Evolutionary conservation across 163 green algal species (phyloP), one percentile per base, ranked within the genome.

Genomic region (Chlamydomonas reinhardtii): DNA sequence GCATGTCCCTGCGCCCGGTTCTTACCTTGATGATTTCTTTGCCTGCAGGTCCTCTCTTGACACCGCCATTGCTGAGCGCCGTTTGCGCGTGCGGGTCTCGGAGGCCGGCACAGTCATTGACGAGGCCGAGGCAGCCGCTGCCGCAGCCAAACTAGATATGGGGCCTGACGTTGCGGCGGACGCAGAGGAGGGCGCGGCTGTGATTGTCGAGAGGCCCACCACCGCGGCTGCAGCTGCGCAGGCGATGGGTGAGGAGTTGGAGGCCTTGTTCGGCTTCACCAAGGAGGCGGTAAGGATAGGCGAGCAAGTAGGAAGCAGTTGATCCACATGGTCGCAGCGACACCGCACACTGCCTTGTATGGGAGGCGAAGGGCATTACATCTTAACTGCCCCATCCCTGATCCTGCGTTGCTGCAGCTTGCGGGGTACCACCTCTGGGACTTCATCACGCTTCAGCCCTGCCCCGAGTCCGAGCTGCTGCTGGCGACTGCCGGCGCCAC

Each of bases 31-130:
- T 48, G 39, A 14, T 48, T 8, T 48, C 39, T 48, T 48, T 48
- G 5, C 39, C 39, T 48, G 39, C 76, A 84, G 76, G 76, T 84
- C 76, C 5, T 76, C 76, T 9, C 43, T 52, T 17, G 76, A 84
- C 35, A 71, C 70, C 27, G 76, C 76, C 16, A 54, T 84, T 0
- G 65, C 39, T 15, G 76, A 84, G 62, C 76, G 76, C 12, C 65
- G 76, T 29, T 25, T 84, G 20, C 64, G 76, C 12, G 37, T 84
- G 17, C 59, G 59, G 1, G 24, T 66, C 20, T 66, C 59, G 22
- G 59, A 66, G 59, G 25, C 24, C 59, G 59, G 59, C 59, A 66
- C 59, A 11, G 59, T 66, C 24, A 6, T 31, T 6, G 59, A 66
- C 9, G 59, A n/a, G 59, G 24, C 59, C 19, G 59, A 66, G 59